Conservation (phyloP, 23 red algal genomes). For the Pyropia haitanensis region DNA sequence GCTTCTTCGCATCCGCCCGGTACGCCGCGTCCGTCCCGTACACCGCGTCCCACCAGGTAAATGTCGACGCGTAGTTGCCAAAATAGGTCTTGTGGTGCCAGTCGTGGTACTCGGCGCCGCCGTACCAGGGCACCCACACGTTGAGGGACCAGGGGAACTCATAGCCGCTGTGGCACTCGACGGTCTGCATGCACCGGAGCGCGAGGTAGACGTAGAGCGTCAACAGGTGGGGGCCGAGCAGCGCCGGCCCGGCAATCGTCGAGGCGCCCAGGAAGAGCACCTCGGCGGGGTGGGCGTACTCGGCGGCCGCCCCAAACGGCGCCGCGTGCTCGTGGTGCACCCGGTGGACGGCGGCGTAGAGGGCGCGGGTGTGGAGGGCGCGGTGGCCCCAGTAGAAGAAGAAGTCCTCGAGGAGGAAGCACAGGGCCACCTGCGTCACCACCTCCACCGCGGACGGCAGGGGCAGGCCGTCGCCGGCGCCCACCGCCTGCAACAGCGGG, state of each 20-base stretch:
- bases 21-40: slow-evolving; percentile 58
- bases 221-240: slow-evolving; percentile 76
- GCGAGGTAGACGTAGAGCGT: slow-evolving; percentile 86
- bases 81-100: slow-evolving; percentile 89
- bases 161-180: slow-evolving; percentile 89
- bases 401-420: slow-evolving; percentile 91
- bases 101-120: slow-evolving; percentile 92
- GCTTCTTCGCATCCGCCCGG: neutral
- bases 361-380: slow-evolving; percentile 71
- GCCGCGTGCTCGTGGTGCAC: slow-evolving; percentile 86
- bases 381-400: slow-evolving; percentile 98
- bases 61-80: slow-evolving; percentile 78
- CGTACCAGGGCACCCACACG: slow-evolving; percentile 80
- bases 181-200: slow-evolving; percentile 78
- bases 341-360: slow-evolving; percentile 75
- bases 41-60: slow-evolving; percentile 57
- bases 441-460: slow-evolving; percentile 15
- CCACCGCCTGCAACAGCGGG: slow-evolving; percentile 68
- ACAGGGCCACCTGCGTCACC: slow-evolving; percentile 54
- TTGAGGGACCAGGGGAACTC: slow-evolving; percentile 88
- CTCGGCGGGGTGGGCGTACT: slow-evolving; percentile 91
- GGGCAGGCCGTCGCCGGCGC: slow-evolving; percentile 22
- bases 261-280: slow-evolving; percentile 87
- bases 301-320: slow-evolving; percentile 86
- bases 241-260: slow-evolving; percentile 62